Evolutionary conservation across 345 rosid genomes (phyloP), one percentile per base, ranked within the genome.

Genomic region (Syzygium jambos): DNA sequence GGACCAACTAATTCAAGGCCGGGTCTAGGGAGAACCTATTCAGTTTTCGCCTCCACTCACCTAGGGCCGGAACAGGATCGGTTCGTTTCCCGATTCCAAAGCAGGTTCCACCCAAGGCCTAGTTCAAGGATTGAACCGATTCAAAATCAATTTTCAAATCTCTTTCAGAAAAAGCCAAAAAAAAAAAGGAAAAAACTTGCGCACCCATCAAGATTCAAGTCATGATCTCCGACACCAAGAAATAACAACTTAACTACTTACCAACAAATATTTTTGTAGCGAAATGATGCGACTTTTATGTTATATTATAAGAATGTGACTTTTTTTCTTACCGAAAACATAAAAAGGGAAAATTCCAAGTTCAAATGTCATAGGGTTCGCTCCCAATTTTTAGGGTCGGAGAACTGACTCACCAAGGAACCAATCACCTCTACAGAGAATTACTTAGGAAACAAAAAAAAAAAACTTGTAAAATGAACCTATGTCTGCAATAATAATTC

Each of bases 331-430:
- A 68, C 7, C 13, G 5, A 6, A 63, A 63, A 29, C 77, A 30
- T 63, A 29, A 29, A 63, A 63, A 6, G 38, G 38, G 73, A 9
- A 2, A 4, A n/a, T n/a, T n/a, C 1, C 4, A 12, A 14, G 15
- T 63, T 16, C 5, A n/a, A 29, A 29, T n/a, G 9, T 59, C 65
- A 27, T 59, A 59, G 15, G 30, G 16, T 56, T 56, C 2, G 0
- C 15, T 63, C 38, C 34, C 19, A 3, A 13, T 13, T 14, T n/a
- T n/a, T 63, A n/a, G 10, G 38, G 5, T 11, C 5, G 19, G 6
- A 11, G 17, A 27, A 27, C 9, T 2, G 9, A n/a, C 17, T 61
- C 19, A 0, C 2, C 9, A 2, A n/a, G 9, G 1, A 61, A 61
- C 16, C 41, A 2, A 3, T 65, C 11, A 15, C 9, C 57, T 13